phyloP scores from a whole-genome alignment of 371 early-diverging fungal genomes.

The Mucor velutinosus region DNA sequence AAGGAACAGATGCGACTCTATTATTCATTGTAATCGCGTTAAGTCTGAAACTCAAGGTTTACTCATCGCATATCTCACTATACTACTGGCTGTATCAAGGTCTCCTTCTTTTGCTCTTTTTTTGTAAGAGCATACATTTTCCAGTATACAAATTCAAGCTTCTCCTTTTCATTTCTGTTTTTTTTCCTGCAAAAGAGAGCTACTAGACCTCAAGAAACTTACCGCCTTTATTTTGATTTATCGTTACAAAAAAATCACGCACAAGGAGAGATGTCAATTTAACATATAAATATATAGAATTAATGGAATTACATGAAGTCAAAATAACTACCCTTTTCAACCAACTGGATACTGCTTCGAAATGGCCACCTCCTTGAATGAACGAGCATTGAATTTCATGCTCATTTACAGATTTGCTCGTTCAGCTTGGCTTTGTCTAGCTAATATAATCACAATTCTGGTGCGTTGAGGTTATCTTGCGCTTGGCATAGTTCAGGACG shows the following conservation, averaged over 20 bases:
- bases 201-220: background rate
- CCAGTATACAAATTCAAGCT: background rate
- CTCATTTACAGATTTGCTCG: too few species aligned
- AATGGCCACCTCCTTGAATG: too few species aligned
- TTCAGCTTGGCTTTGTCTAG: too few species aligned
- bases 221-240: background rate
- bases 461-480: too few species aligned
- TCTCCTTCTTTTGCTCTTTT: background rate
- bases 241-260: background rate
- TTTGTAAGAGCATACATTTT: too few species aligned
- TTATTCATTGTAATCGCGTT: background rate
- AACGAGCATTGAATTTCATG: too few species aligned
- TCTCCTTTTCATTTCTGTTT: background rate
- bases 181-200: background rate
- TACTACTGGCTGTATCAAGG: background rate
- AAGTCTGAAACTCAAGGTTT: background rate
- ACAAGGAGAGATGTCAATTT: background rate
- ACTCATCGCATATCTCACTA: background rate
- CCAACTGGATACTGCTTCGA: too few species aligned
- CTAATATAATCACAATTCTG: too few species aligned
- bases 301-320: background rate
- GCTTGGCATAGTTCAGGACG: too few species aligned
- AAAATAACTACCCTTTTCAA: background rate
- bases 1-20: background rate
- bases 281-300: background rate